Percentiles rank a stretch among this genome's conserved stretches.
Conservation (phyloP, 2,329 filamentous ascomycete genomes). For the Fusarium coicis region DNA sequence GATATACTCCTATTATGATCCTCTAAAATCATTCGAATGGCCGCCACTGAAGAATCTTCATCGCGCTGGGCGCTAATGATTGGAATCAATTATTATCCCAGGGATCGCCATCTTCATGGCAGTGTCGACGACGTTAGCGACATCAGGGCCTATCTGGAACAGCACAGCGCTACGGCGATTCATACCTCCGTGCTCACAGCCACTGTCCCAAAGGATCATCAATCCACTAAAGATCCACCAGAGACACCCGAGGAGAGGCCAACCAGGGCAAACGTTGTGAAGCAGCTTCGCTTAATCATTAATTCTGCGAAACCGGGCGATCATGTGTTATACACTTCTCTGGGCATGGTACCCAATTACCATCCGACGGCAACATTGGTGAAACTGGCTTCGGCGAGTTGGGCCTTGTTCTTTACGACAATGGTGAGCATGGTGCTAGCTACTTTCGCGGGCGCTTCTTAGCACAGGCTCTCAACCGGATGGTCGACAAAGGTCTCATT, state of each 20-base stretch:
- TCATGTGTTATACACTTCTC: not conserved
- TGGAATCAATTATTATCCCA: not conserved
- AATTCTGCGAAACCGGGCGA: not conserved
- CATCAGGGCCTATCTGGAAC: not conserved
- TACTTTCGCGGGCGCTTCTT: not conserved
- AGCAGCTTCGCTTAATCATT: not conserved
- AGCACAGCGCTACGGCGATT: not conserved
- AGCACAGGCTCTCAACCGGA: not conserved
- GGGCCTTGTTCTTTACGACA: rapidly evolving
- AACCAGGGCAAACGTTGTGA: not conserved
- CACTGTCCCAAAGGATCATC: not conserved
- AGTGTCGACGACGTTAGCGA: not conserved
- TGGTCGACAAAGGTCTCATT: not conserved
- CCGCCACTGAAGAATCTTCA: not conserved
- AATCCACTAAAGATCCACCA: not conserved
- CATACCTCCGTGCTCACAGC: not conserved
- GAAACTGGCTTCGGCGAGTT: not conserved
- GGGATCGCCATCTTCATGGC: not conserved
- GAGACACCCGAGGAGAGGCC: not conserved
- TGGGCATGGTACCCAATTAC: not conserved
- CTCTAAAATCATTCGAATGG: rapidly evolving
- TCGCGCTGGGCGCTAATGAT: not conserved
- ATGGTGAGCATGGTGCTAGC: not conserved
- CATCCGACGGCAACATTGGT: rapidly evolving
- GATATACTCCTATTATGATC: rapidly evolving